Evolutionary conservation across 2,329 filamentous ascomycete species (phyloP).

Genomic region (Beauveria varroae): DNA sequence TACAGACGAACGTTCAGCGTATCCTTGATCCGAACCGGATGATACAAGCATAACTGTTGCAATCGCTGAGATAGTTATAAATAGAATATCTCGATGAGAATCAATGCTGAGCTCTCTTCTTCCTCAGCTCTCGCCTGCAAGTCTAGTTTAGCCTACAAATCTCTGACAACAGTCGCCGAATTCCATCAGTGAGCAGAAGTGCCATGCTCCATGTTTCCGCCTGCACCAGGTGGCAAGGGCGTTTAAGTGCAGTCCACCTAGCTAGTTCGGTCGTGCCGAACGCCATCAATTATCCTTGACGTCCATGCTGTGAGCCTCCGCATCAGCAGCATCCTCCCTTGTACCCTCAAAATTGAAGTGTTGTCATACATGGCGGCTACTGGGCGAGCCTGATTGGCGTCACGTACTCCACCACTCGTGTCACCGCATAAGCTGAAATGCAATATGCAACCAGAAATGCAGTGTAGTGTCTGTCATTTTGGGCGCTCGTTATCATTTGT

Average conservation of each 20-base stretch:
- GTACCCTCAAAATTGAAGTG: not conserved
- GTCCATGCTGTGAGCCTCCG: not conserved
- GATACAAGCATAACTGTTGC: not conserved
- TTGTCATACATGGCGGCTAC: not conserved
- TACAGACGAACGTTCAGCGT: not conserved
- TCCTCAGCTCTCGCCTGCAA: too few relatives aligned
- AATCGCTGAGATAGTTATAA: too few relatives aligned
- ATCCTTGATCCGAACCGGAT: constrained; percentile 4
- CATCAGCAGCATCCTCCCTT: not conserved
- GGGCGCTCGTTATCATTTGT: not conserved
- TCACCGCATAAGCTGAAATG: not conserved
- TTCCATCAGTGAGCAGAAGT: too few relatives aligned
- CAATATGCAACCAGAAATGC: not conserved
- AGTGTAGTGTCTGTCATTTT: not conserved
- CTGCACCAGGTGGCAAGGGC: not conserved
- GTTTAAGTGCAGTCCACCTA: not conserved
- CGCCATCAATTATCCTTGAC: not conserved
- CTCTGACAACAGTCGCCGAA: too few relatives aligned
- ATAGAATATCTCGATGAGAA: too few relatives aligned
- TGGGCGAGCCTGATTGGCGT: not conserved
- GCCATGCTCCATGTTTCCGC: not conserved
- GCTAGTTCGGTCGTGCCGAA: not conserved
- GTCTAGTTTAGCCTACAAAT: too few relatives aligned
- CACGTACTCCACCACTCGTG: not conserved
- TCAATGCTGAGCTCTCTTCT: too few relatives aligned